Conservation (phyloP, 257 asterid genomes). For the Solanum clarkiae region DNA sequence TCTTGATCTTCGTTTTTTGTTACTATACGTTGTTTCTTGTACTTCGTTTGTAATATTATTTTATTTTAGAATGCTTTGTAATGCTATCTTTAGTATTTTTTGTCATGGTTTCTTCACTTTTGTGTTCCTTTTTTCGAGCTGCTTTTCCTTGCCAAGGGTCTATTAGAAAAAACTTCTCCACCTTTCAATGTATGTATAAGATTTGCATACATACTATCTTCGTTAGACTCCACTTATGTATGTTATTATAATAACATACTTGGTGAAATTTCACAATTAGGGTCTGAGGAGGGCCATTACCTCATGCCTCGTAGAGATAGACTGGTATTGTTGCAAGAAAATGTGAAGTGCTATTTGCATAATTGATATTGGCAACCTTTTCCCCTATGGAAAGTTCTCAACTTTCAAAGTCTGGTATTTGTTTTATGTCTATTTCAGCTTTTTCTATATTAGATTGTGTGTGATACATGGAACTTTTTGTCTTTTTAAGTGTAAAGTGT, state of each 20-base stretch:
- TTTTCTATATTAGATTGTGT: neutral
- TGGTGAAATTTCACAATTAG: no score
- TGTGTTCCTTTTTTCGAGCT: neutral
- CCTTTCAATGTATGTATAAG: neutral
- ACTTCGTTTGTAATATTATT: neutral
- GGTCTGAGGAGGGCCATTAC: no score
- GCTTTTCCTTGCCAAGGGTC: neutral
- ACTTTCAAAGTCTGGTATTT: neutral
- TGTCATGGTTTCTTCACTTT: neutral
- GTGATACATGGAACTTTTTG: neutral
- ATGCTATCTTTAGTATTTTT: neutral
- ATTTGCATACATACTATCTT: no score
- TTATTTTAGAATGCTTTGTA: neutral
- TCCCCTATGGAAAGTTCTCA: neutral
- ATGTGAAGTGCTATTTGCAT: neutral
- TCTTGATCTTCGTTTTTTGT: neutral
- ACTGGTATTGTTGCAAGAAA: neutral
- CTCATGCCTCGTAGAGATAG: no score
- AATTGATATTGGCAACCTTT: neutral
- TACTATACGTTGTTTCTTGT: neutral
- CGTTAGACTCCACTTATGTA: neutral
- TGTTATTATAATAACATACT: no score
- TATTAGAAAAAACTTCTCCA: neutral
- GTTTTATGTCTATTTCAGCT: neutral
- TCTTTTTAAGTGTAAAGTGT: neutral